Evolutionary conservation across 345 rosid species (phyloP).

Genomic region (Laguncularia racemosa): DNA sequence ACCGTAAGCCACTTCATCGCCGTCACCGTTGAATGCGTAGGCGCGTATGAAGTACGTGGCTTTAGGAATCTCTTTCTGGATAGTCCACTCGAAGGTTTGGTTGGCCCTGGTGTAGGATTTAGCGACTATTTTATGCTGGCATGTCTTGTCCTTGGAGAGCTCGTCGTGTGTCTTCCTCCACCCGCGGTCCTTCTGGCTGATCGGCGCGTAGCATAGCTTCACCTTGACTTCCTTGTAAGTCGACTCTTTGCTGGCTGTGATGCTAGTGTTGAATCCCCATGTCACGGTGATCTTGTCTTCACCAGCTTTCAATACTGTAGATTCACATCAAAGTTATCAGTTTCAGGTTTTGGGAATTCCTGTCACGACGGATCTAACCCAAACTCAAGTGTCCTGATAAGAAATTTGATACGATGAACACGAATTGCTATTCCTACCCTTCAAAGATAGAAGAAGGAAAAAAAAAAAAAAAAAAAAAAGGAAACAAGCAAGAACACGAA

Average conservation of each 20-base stretch:
- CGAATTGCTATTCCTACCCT: neutral
- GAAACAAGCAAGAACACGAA: too few species aligned
- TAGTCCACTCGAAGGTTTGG: conserved; percentile 32
- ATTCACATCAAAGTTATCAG: neutral
- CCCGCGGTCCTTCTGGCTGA: conserved; percentile 67
- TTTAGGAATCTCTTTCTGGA: conserved; percentile 45
- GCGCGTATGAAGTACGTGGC: conserved; percentile 71
- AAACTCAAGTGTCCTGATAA: too few species aligned
- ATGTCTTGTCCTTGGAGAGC: conserved; percentile 55
- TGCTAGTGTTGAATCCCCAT: conserved; percentile 45
- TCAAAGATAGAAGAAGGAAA: too few species aligned
- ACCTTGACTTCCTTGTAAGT: conserved; percentile 38
- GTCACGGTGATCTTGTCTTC: conserved; percentile 42
- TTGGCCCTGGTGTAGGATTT: conserved; percentile 26
- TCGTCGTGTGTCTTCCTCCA: conserved; percentile 63
- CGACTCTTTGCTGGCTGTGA: conserved; percentile 27
- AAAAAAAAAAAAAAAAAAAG: too few species aligned
- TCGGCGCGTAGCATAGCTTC: conserved; percentile 59
- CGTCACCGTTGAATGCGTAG: conserved; percentile 34
- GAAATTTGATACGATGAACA: too few species aligned
- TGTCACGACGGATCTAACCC: too few species aligned
- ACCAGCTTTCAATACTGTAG: conserved; percentile 44
- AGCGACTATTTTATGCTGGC: conserved; percentile 34
- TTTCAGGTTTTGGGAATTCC: too few species aligned
- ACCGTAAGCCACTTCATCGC: conserved; percentile 41